Evolutionary conservation across 208 protist genomes (phyloP).

Genomic region (Trypanosoma theileri): DNA sequence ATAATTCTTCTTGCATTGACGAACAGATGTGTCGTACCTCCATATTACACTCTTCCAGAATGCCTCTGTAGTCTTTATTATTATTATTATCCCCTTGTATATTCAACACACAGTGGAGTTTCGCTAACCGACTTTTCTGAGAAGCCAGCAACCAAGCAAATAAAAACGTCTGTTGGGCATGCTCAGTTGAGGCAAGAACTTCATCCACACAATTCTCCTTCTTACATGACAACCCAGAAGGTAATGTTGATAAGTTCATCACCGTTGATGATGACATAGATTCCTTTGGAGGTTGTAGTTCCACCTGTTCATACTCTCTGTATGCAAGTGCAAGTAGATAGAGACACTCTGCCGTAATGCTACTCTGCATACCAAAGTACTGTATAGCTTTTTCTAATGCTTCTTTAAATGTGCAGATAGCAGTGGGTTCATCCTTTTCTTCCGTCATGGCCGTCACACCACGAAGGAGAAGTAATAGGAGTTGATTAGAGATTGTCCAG

Average conservation of each 20-base stretch:
- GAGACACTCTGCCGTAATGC: slow-evolving; percentile 35
- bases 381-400: slow-evolving; percentile 32
- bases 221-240: too few species aligned
- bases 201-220: neutral
- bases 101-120: slow-evolving; percentile 18
- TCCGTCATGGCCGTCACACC: slow-evolving; percentile 36
- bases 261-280: too few species aligned
- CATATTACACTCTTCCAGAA: slow-evolving; percentile 24
- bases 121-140: slow-evolving; percentile 15
- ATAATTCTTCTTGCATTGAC: slow-evolving; percentile 17
- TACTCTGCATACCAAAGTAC: slow-evolving; percentile 36
- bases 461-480: slow-evolving; percentile 44
- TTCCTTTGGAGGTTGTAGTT: slow-evolving; percentile 8
- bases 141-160: slow-evolving; percentile 11
- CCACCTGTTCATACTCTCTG: slow-evolving; percentile 21
- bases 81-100: neutral
- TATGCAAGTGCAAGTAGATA: slow-evolving; percentile 27
- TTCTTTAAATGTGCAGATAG: slow-evolving; percentile 35
- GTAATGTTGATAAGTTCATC: too few species aligned
- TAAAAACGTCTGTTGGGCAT: slow-evolving; percentile 10
- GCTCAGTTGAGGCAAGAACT: neutral
- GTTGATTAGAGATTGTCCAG: slow-evolving; percentile 30
- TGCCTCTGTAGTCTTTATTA: neutral
- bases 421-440: slow-evolving; percentile 47
- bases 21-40: slow-evolving; percentile 23